Base-by-base conservation (phyloP, 2,329 filamentous ascomycete species). In the Pseudogymnoascus sp. region DNA sequence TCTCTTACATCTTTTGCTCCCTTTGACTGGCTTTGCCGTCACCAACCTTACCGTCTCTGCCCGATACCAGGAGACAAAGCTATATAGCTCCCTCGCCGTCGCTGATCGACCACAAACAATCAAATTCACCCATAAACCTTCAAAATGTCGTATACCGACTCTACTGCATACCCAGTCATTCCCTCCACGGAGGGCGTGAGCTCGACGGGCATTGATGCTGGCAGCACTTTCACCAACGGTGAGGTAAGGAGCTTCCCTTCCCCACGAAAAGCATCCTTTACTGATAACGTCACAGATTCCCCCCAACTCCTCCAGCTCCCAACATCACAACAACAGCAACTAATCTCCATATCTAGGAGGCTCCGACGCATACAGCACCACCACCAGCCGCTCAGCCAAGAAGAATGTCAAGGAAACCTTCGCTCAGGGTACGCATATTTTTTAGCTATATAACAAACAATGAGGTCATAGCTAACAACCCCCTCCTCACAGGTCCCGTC, bases 401-500 rank as follows among this genome's bases (percentile, higher is more conserved):
- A 69, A 72, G 60, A 70, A 65, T 60, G 64, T 71, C 5, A 65
- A 60, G 8, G 67, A 84, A 81, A 79, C 67, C 80, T 81, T 42
- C 33, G 4, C 25, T 21, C 15, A 60, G 58, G 58, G 39, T 39
- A 60, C 33, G 35, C 39, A 45, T 6, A 18, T 3, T 5, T 45
- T 7, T 25, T 10, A 13, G 15, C 39, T 15, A 45, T 1, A 45
- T 35, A 60, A 29, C 25, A 35, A 59, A 39, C 35, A 35, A 37
- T 36, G 52, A 61, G 59, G 62, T 62, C 58, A 45, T 29, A 62
- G 37, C 63, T 68, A 61, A 65, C 65, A 65, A 60, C 36, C 45
- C 59, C 64, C 33, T 21, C 40, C 21, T 64, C 59, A 37, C 67
- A 86, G 83, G 82, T 66, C 82, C 83, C 37, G 78, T 86, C 67